Evolutionary conservation across 495 filamentous ascomycete species (phyloP).

Genomic region (Symbiotaphrina buchneri): DNA sequence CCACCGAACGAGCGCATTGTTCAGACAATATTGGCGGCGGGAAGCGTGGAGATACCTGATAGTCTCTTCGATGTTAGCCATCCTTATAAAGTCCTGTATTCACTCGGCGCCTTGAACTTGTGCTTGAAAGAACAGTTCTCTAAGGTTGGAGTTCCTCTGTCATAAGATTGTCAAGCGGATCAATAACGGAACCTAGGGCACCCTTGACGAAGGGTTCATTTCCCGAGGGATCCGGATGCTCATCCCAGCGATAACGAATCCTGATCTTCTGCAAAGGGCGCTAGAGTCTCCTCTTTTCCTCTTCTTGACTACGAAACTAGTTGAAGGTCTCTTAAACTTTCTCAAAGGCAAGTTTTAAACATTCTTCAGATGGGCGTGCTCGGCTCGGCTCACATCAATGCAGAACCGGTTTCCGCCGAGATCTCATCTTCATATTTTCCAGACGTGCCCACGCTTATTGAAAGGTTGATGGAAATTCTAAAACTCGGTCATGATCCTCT

Average conservation of each 20-base stretch:
- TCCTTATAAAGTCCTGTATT: constrained; percentile 57
- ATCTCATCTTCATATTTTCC: constrained; percentile 9
- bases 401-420: constrained; percentile 10
- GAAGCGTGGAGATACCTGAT: constrained; percentile 29
- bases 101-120: constrained; percentile 33
- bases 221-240: constrained; percentile 20
- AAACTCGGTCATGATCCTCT: constrained; percentile 1
- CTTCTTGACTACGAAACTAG: constrained; percentile 13
- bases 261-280: constrained; percentile 6
- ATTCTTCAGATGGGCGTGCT: background rate
- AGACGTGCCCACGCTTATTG: constrained; percentile 7
- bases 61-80: constrained; percentile 27
- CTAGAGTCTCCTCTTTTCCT: constrained; percentile 8
- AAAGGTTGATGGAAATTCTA: constrained; percentile 6
- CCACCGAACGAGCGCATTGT: constrained; percentile 41
- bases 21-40: too few relatives aligned
- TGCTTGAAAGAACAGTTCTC: constrained; percentile 23
- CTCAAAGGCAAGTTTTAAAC: constrained; percentile 12
- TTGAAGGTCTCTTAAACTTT: constrained; percentile 16
- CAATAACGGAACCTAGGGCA: constrained; percentile 10
- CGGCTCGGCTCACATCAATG: background rate
- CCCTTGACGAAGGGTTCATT: constrained; percentile 16
- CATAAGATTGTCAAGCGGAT: constrained; percentile 4
- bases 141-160: constrained; percentile 11
- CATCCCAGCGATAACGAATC: constrained; percentile 16